Evolutionary conservation across 345 rosid genomes (phyloP).

Genomic region (Sisymbrium altissimum): DNA sequence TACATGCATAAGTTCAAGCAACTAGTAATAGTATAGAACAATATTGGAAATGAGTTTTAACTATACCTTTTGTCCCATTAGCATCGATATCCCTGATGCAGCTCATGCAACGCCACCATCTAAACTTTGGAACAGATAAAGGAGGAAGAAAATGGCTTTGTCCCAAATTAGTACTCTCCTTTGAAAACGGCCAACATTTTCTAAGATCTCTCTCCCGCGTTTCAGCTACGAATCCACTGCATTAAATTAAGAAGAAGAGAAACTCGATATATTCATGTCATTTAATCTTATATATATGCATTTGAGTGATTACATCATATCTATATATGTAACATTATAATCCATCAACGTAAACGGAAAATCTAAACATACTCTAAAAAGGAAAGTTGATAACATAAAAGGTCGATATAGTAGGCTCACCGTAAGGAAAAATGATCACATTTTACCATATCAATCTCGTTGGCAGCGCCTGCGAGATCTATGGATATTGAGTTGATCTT

Average conservation of each 20-base stretch:
- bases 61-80: conserved; percentile 25
- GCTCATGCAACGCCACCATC: conserved; percentile 53
- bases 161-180: conserved; percentile 35
- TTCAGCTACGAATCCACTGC: conserved; percentile 70
- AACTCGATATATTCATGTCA: background rate
- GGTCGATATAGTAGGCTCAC: conserved; percentile 37
- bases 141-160: conserved; percentile 43
- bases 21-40: background rate
- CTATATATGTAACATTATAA: background rate
- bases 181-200: conserved; percentile 61
- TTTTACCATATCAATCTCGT: conserved; percentile 34
- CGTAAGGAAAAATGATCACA: conserved; percentile 80
- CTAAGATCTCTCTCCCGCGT: conserved; percentile 43
- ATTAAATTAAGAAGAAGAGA: background rate
- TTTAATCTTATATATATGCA: background rate
- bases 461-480: conserved; percentile 45
- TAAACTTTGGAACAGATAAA: conserved; percentile 44
- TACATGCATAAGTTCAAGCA: conserved; percentile 26
- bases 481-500: conserved; percentile 61
- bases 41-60: background rate
- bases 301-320: conserved; percentile 8
- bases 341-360: background rate
- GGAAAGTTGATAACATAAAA: background rate
- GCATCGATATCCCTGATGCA: conserved; percentile 37
- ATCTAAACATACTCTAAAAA: background rate